Conservation (phyloP, 2,329 filamentous ascomycete genomes). For the Coniella lustricola region DNA sequence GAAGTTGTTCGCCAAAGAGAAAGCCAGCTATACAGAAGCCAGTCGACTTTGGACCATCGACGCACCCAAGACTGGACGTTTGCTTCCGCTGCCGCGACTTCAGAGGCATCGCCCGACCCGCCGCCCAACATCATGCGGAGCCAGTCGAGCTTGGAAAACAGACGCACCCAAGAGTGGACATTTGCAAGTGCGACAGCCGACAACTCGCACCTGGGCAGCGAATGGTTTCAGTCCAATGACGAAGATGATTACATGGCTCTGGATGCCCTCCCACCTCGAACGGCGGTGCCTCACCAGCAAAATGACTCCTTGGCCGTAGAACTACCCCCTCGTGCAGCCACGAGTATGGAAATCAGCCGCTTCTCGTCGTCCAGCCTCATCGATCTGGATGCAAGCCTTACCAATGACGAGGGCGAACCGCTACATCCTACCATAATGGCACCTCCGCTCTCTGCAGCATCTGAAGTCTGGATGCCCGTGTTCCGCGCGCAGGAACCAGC, state of each 20-base stretch:
- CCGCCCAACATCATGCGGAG: conserved; percentile 11
- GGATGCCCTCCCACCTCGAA: conserved; percentile 9
- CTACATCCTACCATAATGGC: conserved; percentile 52
- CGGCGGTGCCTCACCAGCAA: conserved; percentile 6
- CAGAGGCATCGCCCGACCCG: not conserved
- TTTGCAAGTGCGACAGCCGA: conserved; percentile 45
- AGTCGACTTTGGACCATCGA: conserved; percentile 15
- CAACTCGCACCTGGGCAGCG: conserved; percentile 32
- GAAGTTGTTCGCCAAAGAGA: conserved; percentile 9
- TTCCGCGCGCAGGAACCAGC: conserved; percentile 46
- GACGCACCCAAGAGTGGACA: conserved; percentile 51
- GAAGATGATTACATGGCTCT: conserved; percentile 23
- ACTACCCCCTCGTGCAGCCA: conserved; percentile 22
- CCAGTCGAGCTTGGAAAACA: conserved; percentile 37
- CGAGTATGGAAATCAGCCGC: conserved; percentile 24
- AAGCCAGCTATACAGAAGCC: conserved; percentile 14
- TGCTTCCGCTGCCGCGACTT: conserved; percentile 10
- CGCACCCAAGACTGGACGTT: conserved; percentile 16
- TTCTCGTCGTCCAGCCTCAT: conserved; percentile 30
- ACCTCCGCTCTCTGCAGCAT: conserved; percentile 42
- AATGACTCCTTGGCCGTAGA: conserved; percentile 30
- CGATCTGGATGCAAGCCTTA: conserved; percentile 28
- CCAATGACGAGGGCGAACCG: conserved; percentile 35
- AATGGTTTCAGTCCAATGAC: conserved; percentile 27
- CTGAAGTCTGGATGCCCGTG: conserved; percentile 9